Evolutionary conservation across 2,329 filamentous ascomycete species (phyloP).

Genomic region (Monilinia aucupariae): DNA sequence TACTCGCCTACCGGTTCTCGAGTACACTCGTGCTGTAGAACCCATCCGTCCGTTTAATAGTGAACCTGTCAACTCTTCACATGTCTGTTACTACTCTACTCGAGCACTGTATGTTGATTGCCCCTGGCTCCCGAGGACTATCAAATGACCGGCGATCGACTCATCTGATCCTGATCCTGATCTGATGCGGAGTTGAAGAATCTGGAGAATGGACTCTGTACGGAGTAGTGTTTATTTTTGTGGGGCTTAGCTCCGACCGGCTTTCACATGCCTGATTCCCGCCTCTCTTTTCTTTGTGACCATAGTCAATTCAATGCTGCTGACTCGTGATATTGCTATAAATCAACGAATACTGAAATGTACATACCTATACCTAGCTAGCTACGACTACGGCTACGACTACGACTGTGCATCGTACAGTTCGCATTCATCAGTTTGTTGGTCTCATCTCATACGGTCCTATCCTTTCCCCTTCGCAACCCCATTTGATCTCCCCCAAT

Average conservation of each 20-base stretch:
- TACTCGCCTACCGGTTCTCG: too few relatives aligned
- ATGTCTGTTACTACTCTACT: too few relatives aligned
- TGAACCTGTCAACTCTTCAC: not conserved
- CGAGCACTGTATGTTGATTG: not conserved
- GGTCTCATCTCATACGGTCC: too few relatives aligned
- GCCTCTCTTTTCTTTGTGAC: not conserved
- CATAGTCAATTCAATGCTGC: not conserved
- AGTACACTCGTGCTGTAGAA: too few relatives aligned
- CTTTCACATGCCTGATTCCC: constrained; percentile 15
- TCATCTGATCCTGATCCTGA: not conserved
- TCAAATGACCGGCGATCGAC: not conserved
- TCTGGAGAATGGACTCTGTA: too few relatives aligned
- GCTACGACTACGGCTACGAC: too few relatives aligned
- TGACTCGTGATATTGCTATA: constrained; percentile 1
- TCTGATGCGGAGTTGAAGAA: constrained; percentile 9
- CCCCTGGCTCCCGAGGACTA: not conserved
- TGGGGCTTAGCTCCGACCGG: constrained; percentile 13
- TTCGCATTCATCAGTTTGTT: too few relatives aligned
- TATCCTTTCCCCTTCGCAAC: not conserved
- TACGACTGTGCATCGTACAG: too few relatives aligned
- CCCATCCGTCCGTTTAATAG: too few relatives aligned
- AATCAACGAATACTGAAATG: too few relatives aligned
- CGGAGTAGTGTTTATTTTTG: constrained; percentile 2
- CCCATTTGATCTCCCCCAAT: not conserved
- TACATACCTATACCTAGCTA: too few relatives aligned